Evolutionary conservation across 805 yeast species (phyloP), one percentile per base, ranked within the genome.

Genomic region (Kockiozyma suomiensis): DNA sequence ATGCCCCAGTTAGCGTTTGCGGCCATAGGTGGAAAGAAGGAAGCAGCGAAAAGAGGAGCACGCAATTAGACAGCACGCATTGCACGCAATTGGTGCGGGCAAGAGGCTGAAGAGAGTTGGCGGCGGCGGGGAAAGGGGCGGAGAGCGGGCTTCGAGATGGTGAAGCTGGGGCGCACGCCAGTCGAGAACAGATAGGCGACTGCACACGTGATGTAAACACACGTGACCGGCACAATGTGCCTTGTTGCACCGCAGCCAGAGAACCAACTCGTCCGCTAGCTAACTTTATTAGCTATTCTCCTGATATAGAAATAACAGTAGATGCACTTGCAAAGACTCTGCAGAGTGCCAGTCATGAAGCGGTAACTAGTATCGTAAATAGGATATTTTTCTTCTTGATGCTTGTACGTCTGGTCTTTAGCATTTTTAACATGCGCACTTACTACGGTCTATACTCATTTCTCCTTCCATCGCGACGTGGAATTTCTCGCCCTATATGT

Each of bases 1-100:
- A 61, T 54, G 53, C 62, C 65, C 65, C 65, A 61, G 56, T 57
- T 58, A 23, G 65, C 61, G 54, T 61, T 61, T 10, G 64, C 59
- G 50, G 65, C 59, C 65, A 61, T 61, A 15, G 56, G 15, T 21
- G 35, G 12, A 17, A 23, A 32, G 50, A n/a, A 23, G 12, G 23
- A 41, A 17, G 38, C 54, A 43, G 43, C 48, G 33, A 28, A n/a
- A 30, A 30, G 40, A 26, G 17, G 19, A 38, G 17, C 5, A 28
- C n/a, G 17, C 35, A 26, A 41, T 43, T 49, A 49, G 43, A 37
- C 52, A 35, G 46, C 46, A 46, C 46, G 45, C 54, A 50, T 28
- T 37, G 45, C 46, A 38, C 46, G 54, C 46, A 26, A 40, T 26
- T 38, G 23, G 46, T n/a, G 54, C 54, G 38, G 46, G 37, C 35